phyloP scores from a whole-genome alignment of 305 asterid species.

The Fraxinus velutina region DNA sequence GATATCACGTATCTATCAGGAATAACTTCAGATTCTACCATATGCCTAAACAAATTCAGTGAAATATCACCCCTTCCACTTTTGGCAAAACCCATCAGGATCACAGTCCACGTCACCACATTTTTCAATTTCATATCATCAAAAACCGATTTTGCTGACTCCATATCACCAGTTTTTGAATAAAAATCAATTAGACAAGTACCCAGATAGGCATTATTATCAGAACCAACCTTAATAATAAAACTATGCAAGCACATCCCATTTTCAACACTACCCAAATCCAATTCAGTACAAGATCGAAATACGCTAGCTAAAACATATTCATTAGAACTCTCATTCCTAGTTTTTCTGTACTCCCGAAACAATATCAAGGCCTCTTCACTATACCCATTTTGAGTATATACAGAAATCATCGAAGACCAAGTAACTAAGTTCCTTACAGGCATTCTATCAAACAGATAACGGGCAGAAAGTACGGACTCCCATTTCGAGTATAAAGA shows the following conservation, averaged over 20 bases:
- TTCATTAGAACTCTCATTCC: conserved; percentile 19
- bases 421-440: conserved; percentile 40
- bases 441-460: conserved; percentile 42
- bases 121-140: conserved; percentile 34
- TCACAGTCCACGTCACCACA: conserved; percentile 41
- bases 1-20: conserved; percentile 41
- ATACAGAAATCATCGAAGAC: conserved; percentile 42
- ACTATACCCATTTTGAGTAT: conserved; percentile 26
- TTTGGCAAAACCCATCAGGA: conserved; percentile 30
- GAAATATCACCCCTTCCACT: conserved; percentile 33
- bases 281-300: neutral
- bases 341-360: conserved; percentile 26
- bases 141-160: conserved; percentile 31
- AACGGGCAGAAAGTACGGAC: conserved; percentile 22
- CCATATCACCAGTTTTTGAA: conserved; percentile 29
- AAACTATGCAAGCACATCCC: conserved; percentile 37
- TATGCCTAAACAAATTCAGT: conserved; percentile 30
- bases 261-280: neutral
- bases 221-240: conserved; percentile 33
- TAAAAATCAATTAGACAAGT: conserved; percentile 42
- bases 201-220: conserved; percentile 32
- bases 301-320: neutral
- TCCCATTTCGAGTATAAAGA: conserved; percentile 26
- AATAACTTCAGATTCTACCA: conserved; percentile 29
- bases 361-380: conserved; percentile 36